phyloP scores from a whole-genome alignment of 441 rosid genomes.

The Pelargonium myrrhifolium region DNA sequence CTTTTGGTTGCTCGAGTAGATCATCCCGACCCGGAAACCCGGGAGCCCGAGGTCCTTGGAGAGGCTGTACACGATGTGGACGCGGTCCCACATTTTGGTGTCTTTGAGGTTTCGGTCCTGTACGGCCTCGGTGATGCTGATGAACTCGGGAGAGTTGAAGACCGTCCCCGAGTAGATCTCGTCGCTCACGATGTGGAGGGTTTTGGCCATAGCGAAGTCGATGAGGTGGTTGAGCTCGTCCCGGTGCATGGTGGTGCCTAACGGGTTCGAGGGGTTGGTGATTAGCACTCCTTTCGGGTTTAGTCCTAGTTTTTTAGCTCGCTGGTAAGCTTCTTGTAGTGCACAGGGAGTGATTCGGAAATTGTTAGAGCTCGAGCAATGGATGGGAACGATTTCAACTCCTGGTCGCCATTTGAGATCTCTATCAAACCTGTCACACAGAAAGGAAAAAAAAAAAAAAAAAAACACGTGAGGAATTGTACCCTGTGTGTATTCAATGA shows the following conservation, averaged over 20 bases:
- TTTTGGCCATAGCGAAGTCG: slow-evolving; percentile 27
- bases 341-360: slow-evolving; percentile 44
- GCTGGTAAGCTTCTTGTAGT: slow-evolving; percentile 41
- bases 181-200: slow-evolving; percentile 43
- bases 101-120: slow-evolving; percentile 10
- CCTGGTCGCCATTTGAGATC: slow-evolving; percentile 60
- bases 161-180: slow-evolving; percentile 54
- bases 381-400: slow-evolving; percentile 47
- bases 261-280: slow-evolving; percentile 60
- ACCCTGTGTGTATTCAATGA: no score
- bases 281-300: slow-evolving; percentile 44
- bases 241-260: slow-evolving; percentile 44
- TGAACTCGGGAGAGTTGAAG: slow-evolving; percentile 38
- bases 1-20: slow-evolving; percentile 10
- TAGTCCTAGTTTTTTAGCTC: slow-evolving; percentile 32
- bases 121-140: slow-evolving; percentile 35
- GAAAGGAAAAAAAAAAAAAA: no score
- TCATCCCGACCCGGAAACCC: slow-evolving; percentile 6
- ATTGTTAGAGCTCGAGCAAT: slow-evolving; percentile 38
- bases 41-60: slow-evolving; percentile 17
- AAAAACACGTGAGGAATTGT: slow-evolving; percentile 6
- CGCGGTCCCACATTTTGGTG: background rate
- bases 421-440: slow-evolving; percentile 47
- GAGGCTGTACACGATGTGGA: slow-evolving; percentile 12
- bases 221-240: slow-evolving; percentile 40